A percentile compares a stretch with the other conserved stretches of the same genome.
phyloP scores from a whole-genome alignment of 768 basidiomycete species.

The Boletus subparvulus region DNA sequence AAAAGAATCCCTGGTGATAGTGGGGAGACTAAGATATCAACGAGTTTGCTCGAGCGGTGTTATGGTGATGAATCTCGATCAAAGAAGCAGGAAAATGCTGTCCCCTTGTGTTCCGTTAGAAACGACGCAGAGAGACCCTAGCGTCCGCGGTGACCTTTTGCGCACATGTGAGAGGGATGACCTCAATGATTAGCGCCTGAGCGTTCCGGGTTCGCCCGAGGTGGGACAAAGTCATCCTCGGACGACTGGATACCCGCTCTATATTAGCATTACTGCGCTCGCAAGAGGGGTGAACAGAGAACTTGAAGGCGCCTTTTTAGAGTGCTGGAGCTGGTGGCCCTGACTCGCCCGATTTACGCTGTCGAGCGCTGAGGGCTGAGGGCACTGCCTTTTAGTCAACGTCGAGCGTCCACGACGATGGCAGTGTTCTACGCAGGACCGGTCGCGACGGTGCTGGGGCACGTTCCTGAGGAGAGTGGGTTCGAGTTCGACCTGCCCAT shows the following conservation, averaged over 20 bases:
- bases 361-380: not conserved
- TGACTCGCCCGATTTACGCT: conserved; percentile 19
- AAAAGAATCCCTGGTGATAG: conserved; percentile 4
- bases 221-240: no score
- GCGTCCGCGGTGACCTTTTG: no score
- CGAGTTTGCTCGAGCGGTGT: not conserved
- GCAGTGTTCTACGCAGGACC: conserved; percentile 47
- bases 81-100: not conserved
- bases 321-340: not conserved
- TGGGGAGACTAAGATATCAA: not conserved
- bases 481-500: conserved; percentile 69
- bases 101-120: not conserved
- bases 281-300: no score
- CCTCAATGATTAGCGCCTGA: conserved; percentile 18
- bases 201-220: not conserved
- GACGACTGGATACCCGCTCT: no score
- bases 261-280: no score
- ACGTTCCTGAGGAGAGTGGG: conserved; percentile 54
- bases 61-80: not conserved
- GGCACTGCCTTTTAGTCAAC: conserved; percentile 32
- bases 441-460: conserved; percentile 45
- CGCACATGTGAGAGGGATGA: not conserved
- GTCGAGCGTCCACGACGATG: conserved; percentile 29
- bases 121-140: no score
- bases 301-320: no score